These are phyloP conservation scores for Geotrichum carabidarum DNA, from an alignment of 1,139 yeast species.

Conservation along the genomic window DNA sequence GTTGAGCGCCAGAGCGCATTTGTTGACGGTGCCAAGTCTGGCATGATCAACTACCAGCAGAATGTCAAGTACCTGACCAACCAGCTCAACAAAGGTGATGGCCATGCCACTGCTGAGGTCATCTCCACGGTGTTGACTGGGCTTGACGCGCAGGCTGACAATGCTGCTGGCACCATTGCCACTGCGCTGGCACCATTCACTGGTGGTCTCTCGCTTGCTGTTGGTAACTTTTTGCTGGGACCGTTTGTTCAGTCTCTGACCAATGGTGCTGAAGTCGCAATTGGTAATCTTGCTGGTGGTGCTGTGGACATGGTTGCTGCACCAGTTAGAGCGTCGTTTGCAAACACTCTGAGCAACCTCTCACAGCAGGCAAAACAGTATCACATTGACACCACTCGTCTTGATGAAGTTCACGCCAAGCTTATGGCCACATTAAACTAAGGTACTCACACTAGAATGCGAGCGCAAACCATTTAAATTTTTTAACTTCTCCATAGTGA, in stretches of 20 bases:
- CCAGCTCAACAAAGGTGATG: slow-evolving; percentile 20
- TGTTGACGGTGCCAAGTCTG: slow-evolving; percentile 19
- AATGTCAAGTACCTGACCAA: slow-evolving; percentile 21
- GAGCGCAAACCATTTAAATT: too few relatives aligned
- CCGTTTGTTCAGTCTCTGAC: slow-evolving; percentile 30
- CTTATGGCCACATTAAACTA: slow-evolving; percentile 7
- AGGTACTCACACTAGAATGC: background rate
- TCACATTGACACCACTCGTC: slow-evolving; percentile 22
- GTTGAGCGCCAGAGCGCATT: background rate
- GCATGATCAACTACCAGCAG: slow-evolving; percentile 25
- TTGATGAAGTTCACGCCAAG: slow-evolving; percentile 9
- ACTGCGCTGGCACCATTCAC: slow-evolving; percentile 28
- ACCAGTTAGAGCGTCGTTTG: slow-evolving; percentile 12
- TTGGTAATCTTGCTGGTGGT: slow-evolving; percentile 26
- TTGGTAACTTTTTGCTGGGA: slow-evolving; percentile 28
- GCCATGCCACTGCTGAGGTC: slow-evolving; percentile 21
- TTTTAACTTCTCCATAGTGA: too few relatives aligned
- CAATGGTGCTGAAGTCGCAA: slow-evolving; percentile 30
- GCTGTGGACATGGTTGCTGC: slow-evolving; percentile 19
- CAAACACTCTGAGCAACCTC: slow-evolving; percentile 19
- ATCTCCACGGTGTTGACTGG: slow-evolving; percentile 11
- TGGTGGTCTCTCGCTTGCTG: slow-evolving; percentile 26
- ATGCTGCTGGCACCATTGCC: slow-evolving; percentile 21
- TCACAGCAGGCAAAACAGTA: slow-evolving; percentile 18
- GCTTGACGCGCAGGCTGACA: slow-evolving; percentile 25